phyloP scores from a whole-genome alignment of 805 yeast genomes.

The Kregervanrija pseudodelftensis region DNA sequence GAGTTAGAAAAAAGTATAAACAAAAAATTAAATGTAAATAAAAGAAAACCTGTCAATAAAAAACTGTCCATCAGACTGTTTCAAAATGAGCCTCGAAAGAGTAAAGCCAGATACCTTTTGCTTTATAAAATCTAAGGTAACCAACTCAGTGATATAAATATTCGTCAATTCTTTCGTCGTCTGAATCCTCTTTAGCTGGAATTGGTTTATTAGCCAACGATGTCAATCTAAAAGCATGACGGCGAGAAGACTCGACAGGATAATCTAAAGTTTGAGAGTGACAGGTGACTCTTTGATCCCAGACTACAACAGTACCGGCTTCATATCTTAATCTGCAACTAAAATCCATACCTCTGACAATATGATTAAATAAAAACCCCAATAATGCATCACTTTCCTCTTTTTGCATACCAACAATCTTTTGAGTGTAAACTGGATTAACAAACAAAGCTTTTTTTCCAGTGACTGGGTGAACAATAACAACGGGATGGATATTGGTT shows the following conservation, averaged over 20 bases:
- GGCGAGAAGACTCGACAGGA: conserved; percentile 52
- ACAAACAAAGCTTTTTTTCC: conserved; percentile 50
- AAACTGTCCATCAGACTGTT: no score
- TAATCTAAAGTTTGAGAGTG: conserved; percentile 71
- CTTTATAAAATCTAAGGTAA: no score
- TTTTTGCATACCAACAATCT: conserved; percentile 61
- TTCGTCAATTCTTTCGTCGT: no score
- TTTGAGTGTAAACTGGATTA: conserved; percentile 54
- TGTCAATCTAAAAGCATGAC: conserved; percentile 69
- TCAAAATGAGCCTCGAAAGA: no score
- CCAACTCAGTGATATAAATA: no score
- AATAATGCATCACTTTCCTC: conserved; percentile 61
- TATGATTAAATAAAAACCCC: conserved; percentile 44
- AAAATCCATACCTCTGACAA: conserved; percentile 45
- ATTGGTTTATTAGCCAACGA: conserved; percentile 64
- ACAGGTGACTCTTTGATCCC: conserved; percentile 69
- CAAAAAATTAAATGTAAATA: no score
- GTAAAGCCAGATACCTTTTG: no score
- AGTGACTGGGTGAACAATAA: conserved; percentile 66
- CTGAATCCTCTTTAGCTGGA: conserved; percentile 18
- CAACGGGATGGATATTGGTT: conserved; percentile 57
- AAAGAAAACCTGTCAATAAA: no score
- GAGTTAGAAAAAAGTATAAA: no score
- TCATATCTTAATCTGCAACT: conserved; percentile 67
- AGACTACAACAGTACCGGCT: conserved; percentile 58